Evolutionary conservation across 352 stramenopile species (phyloP), one percentile per base, ranked within the genome.

Genomic region (Phytophthora multivora): DNA sequence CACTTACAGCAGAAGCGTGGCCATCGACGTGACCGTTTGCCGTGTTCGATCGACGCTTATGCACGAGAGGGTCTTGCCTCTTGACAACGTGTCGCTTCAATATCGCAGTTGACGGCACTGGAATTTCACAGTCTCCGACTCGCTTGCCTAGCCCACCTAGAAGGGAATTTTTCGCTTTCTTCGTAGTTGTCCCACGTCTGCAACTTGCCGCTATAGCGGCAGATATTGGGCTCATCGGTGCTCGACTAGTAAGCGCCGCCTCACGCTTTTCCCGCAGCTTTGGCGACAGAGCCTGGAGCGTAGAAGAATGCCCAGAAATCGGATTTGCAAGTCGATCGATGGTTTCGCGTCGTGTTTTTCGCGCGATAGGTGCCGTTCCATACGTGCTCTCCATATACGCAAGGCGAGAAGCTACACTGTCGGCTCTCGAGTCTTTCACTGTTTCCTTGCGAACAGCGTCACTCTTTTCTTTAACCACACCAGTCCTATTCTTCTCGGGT

Each of bases 381-480:
- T 93, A 93, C 11, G 68, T 80, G 25, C 68, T 73, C 51, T 85
- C 80, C 69, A 93, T 85, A 51, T 89, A 60, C 0, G 76, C 76
- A 1, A 91, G 51, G 1, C 82, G 77, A 7, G 66, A 56, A 1
- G 59, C 49, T 2, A 65, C 35, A 18, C 18, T 8, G 13, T 63
- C 40, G 18, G 26, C 21, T 51, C 9, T 38, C 1, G 26, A 4
- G 9, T 28, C n/a, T 65, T 65, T 58, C 4, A 38, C 4, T n/a
- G 12, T 15, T 23, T 59, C 41, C 19, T 56, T 46, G 21, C 43
- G 23, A 35, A 23, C 12, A 1, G 12, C 5, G 6, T 40, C 15
- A 21, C 18, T 23, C 30, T 36, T 58, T 11, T 68, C 59, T 21
- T 59, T 63, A 16, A 36, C 0, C 8, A 16, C 26, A 4, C 30